Evolutionary conservation across 352 stramenopile genomes (phyloP).

Genomic region (Phytophthora sansomeana): DNA sequence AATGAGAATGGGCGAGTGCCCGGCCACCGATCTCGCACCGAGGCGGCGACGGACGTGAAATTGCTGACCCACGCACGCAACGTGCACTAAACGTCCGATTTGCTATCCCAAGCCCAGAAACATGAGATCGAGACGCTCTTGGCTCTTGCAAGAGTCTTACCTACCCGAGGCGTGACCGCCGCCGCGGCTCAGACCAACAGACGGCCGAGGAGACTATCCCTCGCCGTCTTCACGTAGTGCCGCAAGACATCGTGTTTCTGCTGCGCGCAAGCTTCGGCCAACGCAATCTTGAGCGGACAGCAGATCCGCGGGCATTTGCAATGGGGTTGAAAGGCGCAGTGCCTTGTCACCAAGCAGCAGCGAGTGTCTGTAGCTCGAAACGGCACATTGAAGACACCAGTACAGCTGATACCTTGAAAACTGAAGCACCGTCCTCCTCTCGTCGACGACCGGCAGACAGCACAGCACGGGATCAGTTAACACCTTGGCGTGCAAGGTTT

Average conservation of each 20-base stretch:
- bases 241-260: conserved; percentile 37
- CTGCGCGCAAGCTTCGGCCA: conserved; percentile 21
- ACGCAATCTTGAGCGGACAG: conserved; percentile 16
- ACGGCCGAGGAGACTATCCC: conserved; percentile 28
- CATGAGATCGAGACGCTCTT: conserved; percentile 16
- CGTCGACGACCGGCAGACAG: conserved; percentile 15
- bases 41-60: conserved; percentile 7
- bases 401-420: conserved; percentile 2
- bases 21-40: conserved; percentile 5
- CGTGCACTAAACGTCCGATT: conserved; percentile 31
- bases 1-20: conserved; percentile 31
- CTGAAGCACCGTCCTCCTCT: conserved; percentile 1
- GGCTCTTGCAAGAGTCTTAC: no score
- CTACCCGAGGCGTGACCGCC: conserved; percentile 12
- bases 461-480: conserved; percentile 30
- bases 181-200: conserved; percentile 23
- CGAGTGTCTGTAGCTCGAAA: conserved; percentile 6
- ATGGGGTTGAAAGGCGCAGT: background rate
- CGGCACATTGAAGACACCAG: background rate
- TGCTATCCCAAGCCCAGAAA: conserved; percentile 30
- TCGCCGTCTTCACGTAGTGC: conserved; percentile 32
- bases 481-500: conserved; percentile 23
- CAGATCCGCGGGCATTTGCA: conserved; percentile 13
- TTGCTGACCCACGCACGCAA: conserved; percentile 32
- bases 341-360: conserved; percentile 1